Percentiles rank a stretch among this genome's conserved stretches.
Evolutionary conservation across 2,329 filamentous ascomycete genomes (phyloP).

Genomic region (Neoscytalidium dimidiatum): DNA sequence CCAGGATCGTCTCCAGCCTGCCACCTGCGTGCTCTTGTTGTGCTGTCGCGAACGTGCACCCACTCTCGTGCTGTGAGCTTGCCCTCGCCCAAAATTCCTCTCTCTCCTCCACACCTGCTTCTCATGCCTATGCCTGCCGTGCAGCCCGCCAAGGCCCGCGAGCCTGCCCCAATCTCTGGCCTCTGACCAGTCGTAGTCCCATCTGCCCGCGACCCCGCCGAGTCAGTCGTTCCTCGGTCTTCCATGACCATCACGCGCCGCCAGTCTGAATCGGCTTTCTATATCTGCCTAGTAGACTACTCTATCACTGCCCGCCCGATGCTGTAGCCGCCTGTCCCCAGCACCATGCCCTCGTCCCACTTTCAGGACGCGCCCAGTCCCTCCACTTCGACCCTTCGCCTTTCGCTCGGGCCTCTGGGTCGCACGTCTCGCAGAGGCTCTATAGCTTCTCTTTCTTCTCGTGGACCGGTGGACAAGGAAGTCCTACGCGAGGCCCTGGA

Average conservation of each 20-base stretch:
- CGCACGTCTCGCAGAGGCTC: conserved; percentile 39
- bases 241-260: conserved; percentile 5
- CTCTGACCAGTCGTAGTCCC: not conserved
- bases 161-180: not conserved
- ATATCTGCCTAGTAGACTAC: not conserved
- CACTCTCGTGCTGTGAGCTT: conserved; percentile 7
- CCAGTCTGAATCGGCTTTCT: not conserved
- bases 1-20: not conserved
- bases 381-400: conserved; percentile 23
- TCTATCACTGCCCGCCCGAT: conserved; percentile 7
- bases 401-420: conserved; percentile 29
- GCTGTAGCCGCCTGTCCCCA: conserved; percentile 1
- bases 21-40: not conserved
- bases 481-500: conserved; percentile 56
- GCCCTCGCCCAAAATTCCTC: not conserved
- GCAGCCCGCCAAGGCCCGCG: conserved; percentile 3
- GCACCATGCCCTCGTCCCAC: conserved; percentile 24
- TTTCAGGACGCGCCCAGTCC: conserved; percentile 29
- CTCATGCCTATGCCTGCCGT: conserved; percentile 9
- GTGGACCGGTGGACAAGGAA: conserved; percentile 25
- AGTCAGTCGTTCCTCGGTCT: conserved; percentile 5
- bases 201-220: conserved; percentile 13
- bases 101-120: not conserved
- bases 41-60: conserved; percentile 11
- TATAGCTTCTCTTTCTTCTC: conserved; percentile 40